Evolutionary conservation across 1,284 basidiomycete genomes (phyloP), one percentile per base, ranked within the genome.

Genomic region (Malassezia restricta): DNA sequence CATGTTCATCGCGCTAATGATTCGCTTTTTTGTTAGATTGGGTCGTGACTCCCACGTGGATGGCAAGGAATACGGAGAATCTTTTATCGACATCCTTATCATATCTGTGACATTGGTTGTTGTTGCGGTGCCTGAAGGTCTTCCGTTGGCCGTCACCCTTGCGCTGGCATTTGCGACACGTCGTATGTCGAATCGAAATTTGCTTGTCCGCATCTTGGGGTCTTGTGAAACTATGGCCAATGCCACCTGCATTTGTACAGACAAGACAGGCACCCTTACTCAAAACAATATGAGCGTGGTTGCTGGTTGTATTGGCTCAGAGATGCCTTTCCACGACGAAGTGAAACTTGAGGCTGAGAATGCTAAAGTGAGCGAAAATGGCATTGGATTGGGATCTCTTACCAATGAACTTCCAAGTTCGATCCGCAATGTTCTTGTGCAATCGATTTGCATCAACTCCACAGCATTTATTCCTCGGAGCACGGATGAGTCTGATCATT

Each of bases 221-320:
- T 89, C 88, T 27, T 98, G 92, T 75, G 92, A 96, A 78, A 96
- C 88, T 6, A 98, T 96, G 91, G 92, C 87, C 31, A 95, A 96
- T 71, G 87, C 90, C 11, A 92, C 85, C 20, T 91, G 95, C 57
- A 81, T 95, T 28, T 95, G 90, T 76, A 95, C 90, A 17, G 89
- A 94, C 78, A 95, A 95, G 78, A 92, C 90, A 1, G 70, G 78
- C 57, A 79, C 89, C 6, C 82, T 76, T 29, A 96, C 92, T 0
- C 85, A 89, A 71, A 96, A 96, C 77, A 79, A 78, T 66, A 98
- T 98, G 92, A 82, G 83, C 14, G 85, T 98, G 64, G 92, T 98
- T 46, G 90, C 92, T 12, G 92, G 92, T 35, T 89, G 89, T 28
- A 78, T 96, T 49, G 92, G 92, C 32, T 81, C 94, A 47, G 83